Evolutionary conservation across 176 grass and related monocot species (phyloP), one percentile per base, ranked within the genome.

Genomic region (bread wheat (Triticum aestivum)): DNA sequence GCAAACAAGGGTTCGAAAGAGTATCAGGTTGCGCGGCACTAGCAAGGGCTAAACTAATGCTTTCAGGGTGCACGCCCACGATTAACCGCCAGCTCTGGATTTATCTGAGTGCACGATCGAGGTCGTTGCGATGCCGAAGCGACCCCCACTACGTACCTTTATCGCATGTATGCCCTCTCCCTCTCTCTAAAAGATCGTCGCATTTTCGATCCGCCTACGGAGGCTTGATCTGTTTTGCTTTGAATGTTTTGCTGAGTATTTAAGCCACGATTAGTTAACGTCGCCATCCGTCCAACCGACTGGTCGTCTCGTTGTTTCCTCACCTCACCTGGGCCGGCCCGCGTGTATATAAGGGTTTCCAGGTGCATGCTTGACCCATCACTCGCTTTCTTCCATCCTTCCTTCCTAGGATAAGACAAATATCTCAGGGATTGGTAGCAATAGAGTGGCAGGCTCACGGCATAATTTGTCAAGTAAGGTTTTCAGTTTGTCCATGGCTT

Each of bases 81-180:
- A 91, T 84, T 91, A 91, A 91, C 89, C 32, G 89, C 38, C 69
- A 47, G 23, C 24, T 21, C 42, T 72, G 77, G 24, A 80, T 71
- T 85, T 44, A 47, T 82, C 37, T 82, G 64, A 39, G 68, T 73
- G 73, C 59, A 66, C 51, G 74, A 65, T 84, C 81, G 17, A 2
- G 20, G 14, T 86, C 80, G 85, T 87, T 91, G 85, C 81, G 81
- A 84, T 91, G 76, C 89, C 89, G 75, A 87, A 80, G 37, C 85
- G 89, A 91, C 62, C 69, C 59, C 89, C 89, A 91, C 89, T 79
- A 86, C 29, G 29, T 30, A 30, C 37, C 18, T 23, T 38, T 11
- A 9, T 4, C 11, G 8, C n/a, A 14, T 82, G 35, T 37, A 42
- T 42, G 69, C n/a, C 51, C 79, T 86, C 79, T 24, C 64, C 5